phyloP scores from a whole-genome alignment of 495 filamentous ascomycete genomes.

The Patellaria atrata region DNA sequence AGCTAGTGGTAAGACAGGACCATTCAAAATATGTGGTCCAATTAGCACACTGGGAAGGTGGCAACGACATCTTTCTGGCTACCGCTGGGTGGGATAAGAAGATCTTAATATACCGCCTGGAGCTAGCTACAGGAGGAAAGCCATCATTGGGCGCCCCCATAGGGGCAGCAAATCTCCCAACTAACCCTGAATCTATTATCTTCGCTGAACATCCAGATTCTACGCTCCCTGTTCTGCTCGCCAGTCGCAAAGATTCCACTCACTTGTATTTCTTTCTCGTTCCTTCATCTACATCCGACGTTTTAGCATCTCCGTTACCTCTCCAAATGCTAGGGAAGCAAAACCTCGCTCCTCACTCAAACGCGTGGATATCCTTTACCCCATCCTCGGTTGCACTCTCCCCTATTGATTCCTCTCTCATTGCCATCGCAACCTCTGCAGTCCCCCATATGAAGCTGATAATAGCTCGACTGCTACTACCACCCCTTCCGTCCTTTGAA shows the following conservation, averaged over 20 bases:
- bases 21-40: conserved; percentile 52
- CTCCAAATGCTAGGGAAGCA: conserved; percentile 35
- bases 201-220: conserved; percentile 39
- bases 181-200: conserved; percentile 47
- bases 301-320: not conserved
- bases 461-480: conserved; percentile 44
- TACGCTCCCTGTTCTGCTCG: conserved; percentile 33
- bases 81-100: conserved; percentile 54
- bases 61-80: conserved; percentile 32
- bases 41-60: conserved; percentile 30
- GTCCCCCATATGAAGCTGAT: conserved; percentile 54
- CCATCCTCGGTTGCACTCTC: conserved; percentile 43
- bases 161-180: conserved; percentile 34
- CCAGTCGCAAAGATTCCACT: conserved; percentile 47
- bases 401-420: conserved; percentile 38
- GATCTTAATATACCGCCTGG: conserved; percentile 37
- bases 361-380: conserved; percentile 49
- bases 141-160: conserved; percentile 26
- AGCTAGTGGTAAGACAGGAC: conserved; percentile 38
- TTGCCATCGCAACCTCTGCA: conserved; percentile 49
- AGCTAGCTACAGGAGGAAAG: not conserved
- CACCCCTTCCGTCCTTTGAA: conserved; percentile 14
- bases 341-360: conserved; percentile 51
- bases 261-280: conserved; percentile 45
- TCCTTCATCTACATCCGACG: conserved; percentile 2